phyloP scores from a whole-genome alignment of 2,329 filamentous ascomycete species.

The Cladosporium colombiae region DNA sequence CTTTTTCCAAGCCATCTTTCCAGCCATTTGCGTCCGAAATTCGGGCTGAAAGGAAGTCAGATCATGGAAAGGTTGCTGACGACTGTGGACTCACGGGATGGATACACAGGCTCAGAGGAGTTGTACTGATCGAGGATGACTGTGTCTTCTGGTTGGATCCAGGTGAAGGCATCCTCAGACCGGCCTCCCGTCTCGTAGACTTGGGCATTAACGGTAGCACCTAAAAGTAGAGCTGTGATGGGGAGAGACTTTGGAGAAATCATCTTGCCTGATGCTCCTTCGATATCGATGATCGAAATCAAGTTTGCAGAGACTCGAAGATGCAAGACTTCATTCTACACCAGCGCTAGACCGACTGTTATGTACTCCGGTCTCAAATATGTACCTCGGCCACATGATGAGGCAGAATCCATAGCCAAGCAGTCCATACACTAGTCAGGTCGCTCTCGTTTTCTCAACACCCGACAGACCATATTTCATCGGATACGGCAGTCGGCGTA shows the following conservation, averaged over 20 bases:
- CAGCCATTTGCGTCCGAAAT: slow-evolving; percentile 26
- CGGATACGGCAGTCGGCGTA: background rate
- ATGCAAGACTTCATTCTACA: background rate
- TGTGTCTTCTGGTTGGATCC: slow-evolving; percentile 5
- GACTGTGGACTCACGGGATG: background rate
- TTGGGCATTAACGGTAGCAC: background rate
- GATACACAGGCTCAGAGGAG: slow-evolving; percentile 5
- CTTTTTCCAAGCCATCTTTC: slow-evolving; percentile 34
- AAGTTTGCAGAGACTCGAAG: background rate
- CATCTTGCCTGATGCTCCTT: background rate
- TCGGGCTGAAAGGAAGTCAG: slow-evolving; percentile 5
- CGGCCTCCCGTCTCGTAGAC: slow-evolving; percentile 4
- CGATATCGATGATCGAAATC: background rate
- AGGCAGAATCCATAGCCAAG: background rate
- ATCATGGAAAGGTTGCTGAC: background rate
- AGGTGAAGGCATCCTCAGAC: slow-evolving; percentile 6
- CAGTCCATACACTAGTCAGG: background rate
- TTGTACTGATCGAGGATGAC: slow-evolving; percentile 11
- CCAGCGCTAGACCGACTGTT: background rate
- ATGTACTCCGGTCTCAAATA: background rate
- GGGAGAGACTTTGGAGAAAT: slow-evolving; percentile 2
- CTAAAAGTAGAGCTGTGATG: background rate
- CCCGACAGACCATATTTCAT: background rate
- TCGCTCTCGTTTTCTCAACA: background rate
- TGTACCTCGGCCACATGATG: background rate